Evolutionary conservation across 208 protist genomes (phyloP), one percentile per base, ranked within the genome.

Genomic region (Trypanosoma melophagium): DNA sequence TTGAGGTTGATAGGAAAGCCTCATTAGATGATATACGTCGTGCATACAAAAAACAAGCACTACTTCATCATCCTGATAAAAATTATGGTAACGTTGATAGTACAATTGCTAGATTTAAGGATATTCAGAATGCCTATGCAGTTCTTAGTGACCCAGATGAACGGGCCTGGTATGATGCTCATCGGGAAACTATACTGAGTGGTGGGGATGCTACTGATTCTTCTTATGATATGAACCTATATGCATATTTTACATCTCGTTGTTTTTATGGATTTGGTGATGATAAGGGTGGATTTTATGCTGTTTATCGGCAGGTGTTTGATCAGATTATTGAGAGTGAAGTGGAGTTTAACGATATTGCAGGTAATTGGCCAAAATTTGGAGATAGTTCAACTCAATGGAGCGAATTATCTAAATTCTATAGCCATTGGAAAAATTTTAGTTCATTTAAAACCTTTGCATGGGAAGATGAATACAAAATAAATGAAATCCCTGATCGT

Each of bases 381-480:
- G 91, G 91, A 25, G 68, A 84, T 49, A 92, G 88, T 62, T 76
- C 59, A 14, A 69, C 70, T 24, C 51, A 52, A 16, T 94, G 86
- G 82, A 64, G 62, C 12, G 79, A 84, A 35, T 80, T 94, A 24
- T 83, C 84, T 25, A 72, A 73, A 47, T 96, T 96, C 66, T 96
- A 96, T 70, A 73, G 60, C 7, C 74, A 90, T 55, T 96, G 91
- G 89, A 84, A 80, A n/a, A 93, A 89, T 79, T 94, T 94, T 73
- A 92, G 79, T 73, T 87, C 91, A 0, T 72, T 83, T 66, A 92
- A 92, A 59, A 90, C 69, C 7, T 96, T 96, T 80, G 82, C 85
- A 22, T 96, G 87, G 87, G 91, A 93, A 74, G 91, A 96, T 63
- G 88, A 94, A 69, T 96, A 96, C 81, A 96, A 96, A 67, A 78